phyloP scores from a whole-genome alignment of 345 rosid genomes.

The Populus ilicifolia region DNA sequence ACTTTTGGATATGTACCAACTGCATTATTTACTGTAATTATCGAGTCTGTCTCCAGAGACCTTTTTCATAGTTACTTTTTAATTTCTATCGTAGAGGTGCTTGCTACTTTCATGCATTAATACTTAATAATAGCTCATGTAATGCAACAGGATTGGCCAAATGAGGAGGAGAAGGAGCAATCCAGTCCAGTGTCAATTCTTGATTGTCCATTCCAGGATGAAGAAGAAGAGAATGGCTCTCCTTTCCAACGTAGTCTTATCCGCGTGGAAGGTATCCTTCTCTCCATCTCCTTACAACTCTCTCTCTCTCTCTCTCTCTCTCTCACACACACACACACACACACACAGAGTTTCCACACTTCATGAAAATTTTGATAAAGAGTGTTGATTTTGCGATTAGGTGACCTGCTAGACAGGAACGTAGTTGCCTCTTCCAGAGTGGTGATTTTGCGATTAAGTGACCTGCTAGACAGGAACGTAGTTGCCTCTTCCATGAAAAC shows the following conservation, averaged over 20 bases:
- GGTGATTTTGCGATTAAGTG: too few species aligned
- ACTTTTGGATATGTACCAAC: background rate
- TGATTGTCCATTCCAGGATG: conserved; percentile 75
- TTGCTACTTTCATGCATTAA: background rate
- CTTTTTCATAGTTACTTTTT: background rate
- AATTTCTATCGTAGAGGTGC: background rate
- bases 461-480: too few species aligned
- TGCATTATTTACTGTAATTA: background rate
- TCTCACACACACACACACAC: too few species aligned
- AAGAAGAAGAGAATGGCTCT: conserved; percentile 42
- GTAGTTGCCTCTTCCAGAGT: too few species aligned
- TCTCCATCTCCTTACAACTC: background rate
- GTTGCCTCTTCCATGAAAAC: too few species aligned
- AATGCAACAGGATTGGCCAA: conserved; percentile 42
- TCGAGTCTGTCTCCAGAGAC: background rate
- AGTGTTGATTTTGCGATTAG: too few species aligned
- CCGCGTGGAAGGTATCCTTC: conserved; percentile 29
- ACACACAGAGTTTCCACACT: too few species aligned
- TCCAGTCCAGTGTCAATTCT: conserved; percentile 78
- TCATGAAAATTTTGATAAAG: too few species aligned
- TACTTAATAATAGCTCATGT: background rate
- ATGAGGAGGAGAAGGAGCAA: conserved; percentile 61
- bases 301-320: too few species aligned
- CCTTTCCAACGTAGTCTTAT: conserved; percentile 22
- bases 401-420: too few species aligned